Evolutionary conservation across 495 filamentous ascomycete genomes (phyloP).

Genomic region (Penicillium lividum): DNA sequence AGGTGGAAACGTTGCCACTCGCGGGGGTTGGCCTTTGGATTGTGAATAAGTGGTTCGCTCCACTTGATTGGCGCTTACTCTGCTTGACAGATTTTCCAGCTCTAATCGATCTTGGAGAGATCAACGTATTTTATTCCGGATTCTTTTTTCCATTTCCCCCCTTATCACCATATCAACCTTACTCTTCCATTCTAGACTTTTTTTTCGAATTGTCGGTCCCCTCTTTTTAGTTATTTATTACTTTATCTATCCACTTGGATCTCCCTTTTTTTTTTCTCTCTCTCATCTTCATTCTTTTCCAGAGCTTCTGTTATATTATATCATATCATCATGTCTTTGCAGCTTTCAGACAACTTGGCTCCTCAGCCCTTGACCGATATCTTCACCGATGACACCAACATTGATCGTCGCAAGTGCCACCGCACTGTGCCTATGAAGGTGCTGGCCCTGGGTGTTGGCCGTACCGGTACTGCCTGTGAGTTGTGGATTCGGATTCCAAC

Average conservation of each 20-base stretch:
- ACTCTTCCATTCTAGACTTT: conserved; percentile 33
- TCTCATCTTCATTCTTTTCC: conserved; percentile 4
- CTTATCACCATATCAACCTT: conserved; percentile 24
- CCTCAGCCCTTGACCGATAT: conserved; percentile 47
- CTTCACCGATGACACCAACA: conserved; percentile 59
- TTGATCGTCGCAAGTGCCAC: conserved; percentile 62
- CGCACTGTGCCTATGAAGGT: conserved; percentile 68
- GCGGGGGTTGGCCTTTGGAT: conserved; percentile 19
- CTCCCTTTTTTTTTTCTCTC: conserved; percentile 5
- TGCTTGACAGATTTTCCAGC: conserved; percentile 23
- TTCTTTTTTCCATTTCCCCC: conserved; percentile 15
- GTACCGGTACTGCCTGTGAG: conserved; percentile 70
- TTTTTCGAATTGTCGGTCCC: conserved; percentile 25
- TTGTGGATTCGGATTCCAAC: conserved; percentile 4
- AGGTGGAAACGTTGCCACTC: conserved; percentile 29
- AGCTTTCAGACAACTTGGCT: conserved; percentile 45
- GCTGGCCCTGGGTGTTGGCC: conserved; percentile 59
- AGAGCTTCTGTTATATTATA: conserved; percentile 5
- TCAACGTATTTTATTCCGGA: conserved; percentile 15
- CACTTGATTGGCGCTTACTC: conserved; percentile 20
- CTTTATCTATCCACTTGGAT: conserved; percentile 4
- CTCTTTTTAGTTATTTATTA: conserved; percentile 19
- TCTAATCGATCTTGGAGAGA: conserved; percentile 18
- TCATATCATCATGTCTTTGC: conserved; percentile 41
- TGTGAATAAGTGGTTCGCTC: conserved; percentile 16